Conservation (phyloP, 306 rosid genomes). For the Quercus mongolica region DNA sequence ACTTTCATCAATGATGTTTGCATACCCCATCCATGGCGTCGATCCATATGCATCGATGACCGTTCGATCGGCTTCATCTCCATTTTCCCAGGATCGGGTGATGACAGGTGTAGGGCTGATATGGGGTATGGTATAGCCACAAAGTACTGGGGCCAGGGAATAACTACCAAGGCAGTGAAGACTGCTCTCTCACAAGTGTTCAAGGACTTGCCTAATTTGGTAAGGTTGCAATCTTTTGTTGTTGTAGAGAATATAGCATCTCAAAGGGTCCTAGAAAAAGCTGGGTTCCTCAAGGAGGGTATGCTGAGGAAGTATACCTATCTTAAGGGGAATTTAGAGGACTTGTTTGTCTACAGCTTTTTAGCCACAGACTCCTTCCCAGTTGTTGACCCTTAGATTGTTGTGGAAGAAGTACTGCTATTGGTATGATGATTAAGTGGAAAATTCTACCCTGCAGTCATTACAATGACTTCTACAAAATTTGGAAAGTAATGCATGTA, state of each 20-base stretch:
- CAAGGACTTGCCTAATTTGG: slow-evolving; percentile 37
- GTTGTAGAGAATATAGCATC: slow-evolving; percentile 44
- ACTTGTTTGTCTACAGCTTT: slow-evolving; percentile 38
- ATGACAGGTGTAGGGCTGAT: slow-evolving; percentile 45
- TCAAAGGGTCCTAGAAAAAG: slow-evolving; percentile 63
- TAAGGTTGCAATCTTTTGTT: slow-evolving; percentile 48
- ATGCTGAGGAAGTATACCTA: slow-evolving; percentile 43
- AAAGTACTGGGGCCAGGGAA: slow-evolving; percentile 54
- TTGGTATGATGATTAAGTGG: too few relatives aligned
- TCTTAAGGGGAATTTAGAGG: slow-evolving; percentile 35
- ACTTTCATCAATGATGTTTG: slow-evolving; percentile 51
- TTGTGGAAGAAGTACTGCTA: too few relatives aligned
- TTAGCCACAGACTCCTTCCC: slow-evolving; percentile 31
- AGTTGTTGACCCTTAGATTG: neutral
- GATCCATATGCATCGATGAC: slow-evolving; percentile 48
- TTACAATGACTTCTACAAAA: too few relatives aligned
- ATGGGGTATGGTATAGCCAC: slow-evolving; percentile 47
- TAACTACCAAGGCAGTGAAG: slow-evolving; percentile 39
- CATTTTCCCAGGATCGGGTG: slow-evolving; percentile 28
- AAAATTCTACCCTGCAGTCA: too few relatives aligned
- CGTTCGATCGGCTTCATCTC: slow-evolving; percentile 45
- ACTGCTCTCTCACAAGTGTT: slow-evolving; percentile 40
- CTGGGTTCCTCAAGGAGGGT: slow-evolving; percentile 61
- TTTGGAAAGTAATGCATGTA: too few relatives aligned
- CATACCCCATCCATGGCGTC: slow-evolving; percentile 62